A percentile compares a stretch with the other conserved stretches of the same genome.
phyloP scores from a whole-genome alignment of 2,329 filamentous ascomycete species.

The Cercospora sp. region DNA sequence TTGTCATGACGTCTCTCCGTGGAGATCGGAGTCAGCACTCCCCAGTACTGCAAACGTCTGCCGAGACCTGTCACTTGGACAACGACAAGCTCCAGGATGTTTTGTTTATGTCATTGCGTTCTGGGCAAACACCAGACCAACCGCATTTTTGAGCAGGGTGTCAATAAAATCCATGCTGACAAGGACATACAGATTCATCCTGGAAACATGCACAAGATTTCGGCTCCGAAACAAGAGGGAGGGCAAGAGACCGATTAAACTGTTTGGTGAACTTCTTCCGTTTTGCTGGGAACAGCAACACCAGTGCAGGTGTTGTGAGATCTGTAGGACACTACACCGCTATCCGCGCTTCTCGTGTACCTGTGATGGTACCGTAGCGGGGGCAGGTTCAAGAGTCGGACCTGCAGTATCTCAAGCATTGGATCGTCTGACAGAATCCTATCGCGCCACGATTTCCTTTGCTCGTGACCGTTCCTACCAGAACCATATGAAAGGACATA shows the following conservation, averaged over 20 bases:
- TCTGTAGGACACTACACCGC: constrained; percentile 7
- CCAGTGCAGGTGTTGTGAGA: not conserved
- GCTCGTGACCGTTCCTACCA: not conserved
- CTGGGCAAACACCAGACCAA: constrained; percentile 6
- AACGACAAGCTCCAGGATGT: not conserved
- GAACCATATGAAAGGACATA: not conserved
- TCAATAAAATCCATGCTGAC: not conserved
- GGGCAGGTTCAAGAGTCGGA: too few relatives aligned
- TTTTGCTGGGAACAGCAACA: not conserved
- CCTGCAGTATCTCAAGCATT: not conserved
- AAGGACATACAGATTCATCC: not conserved
- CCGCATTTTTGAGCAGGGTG: not conserved
- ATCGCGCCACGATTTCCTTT: not conserved
- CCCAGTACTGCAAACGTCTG: not conserved
- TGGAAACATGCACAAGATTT: not conserved
- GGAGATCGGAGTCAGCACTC: not conserved
- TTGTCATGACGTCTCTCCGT: not conserved
- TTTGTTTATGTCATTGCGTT: not conserved
- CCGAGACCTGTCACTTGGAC: not conserved
- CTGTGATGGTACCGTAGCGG: not conserved
- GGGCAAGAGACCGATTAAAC: not conserved
- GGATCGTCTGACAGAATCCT: not conserved
- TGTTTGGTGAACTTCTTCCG: not conserved
- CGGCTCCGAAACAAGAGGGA: not conserved
- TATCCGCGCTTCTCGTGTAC: not conserved